These are phyloP conservation scores for Ceriops decandra DNA, from an alignment of 345 rosid species.

Conservation along the genomic window DNA sequence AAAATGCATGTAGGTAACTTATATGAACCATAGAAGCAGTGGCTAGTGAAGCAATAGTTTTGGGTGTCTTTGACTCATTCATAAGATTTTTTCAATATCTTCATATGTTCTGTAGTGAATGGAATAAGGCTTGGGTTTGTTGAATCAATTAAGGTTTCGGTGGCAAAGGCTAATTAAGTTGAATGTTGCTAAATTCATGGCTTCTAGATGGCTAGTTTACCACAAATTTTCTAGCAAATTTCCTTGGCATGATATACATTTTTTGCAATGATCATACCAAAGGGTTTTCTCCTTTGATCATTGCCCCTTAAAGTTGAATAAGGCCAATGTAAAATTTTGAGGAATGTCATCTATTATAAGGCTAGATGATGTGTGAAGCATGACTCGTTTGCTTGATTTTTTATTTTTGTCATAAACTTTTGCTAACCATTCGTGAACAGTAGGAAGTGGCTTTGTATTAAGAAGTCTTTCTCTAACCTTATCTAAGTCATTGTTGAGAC, in stretches of 20 bases:
- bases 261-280: constrained; percentile 4
- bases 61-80: too few species aligned
- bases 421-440: too few species aligned
- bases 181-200: background rate
- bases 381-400: background rate
- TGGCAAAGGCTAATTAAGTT: background rate
- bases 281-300: background rate
- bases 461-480: too few species aligned
- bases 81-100: background rate
- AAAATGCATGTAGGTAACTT: too few species aligned
- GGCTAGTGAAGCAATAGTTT: too few species aligned
- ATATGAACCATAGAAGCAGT: too few species aligned
- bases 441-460: too few species aligned
- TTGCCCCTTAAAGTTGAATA: background rate
- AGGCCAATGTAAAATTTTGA: background rate
- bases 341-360: background rate
- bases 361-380: background rate
- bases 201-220: background rate
- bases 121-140: too few species aligned
- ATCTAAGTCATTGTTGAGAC: too few species aligned
- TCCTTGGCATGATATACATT: background rate
- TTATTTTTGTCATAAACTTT: background rate
- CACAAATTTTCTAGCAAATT: too few species aligned
- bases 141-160: background rate
- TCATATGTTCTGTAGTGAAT: background rate